phyloP scores from a whole-genome alignment of 768 basidiomycete genomes.

The Mrakia blollopis region DNA sequence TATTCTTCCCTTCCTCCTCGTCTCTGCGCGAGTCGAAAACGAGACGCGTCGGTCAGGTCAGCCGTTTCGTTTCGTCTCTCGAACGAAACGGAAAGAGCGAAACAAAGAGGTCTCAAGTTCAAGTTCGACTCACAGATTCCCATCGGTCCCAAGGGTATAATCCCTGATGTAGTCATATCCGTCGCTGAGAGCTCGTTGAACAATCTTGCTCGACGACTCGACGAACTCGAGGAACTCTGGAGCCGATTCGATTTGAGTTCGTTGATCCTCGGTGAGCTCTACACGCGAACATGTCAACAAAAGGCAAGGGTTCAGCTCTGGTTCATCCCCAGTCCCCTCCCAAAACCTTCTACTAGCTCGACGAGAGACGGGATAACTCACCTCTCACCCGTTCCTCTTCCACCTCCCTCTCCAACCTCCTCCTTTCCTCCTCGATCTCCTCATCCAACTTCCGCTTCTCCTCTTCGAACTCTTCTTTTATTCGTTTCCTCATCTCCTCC shows the following conservation, averaged over 20 bases:
- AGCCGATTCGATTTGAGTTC: conserved; percentile 70
- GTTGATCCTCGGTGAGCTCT: conserved; percentile 86
- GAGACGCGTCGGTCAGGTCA: not conserved
- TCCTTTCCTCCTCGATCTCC: conserved; percentile 72
- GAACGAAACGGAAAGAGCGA: no score
- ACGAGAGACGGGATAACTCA: no score
- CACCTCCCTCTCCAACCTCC: conserved; percentile 75
- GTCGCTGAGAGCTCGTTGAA: conserved; percentile 90
- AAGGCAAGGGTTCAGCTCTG: not conserved
- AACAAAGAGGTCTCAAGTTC: no score
- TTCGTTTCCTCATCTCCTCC: conserved; percentile 68
- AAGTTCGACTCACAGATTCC: conserved; percentile 60
- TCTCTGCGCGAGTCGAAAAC: conserved; percentile 53
- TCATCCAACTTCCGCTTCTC: conserved; percentile 61
- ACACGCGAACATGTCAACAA: not conserved
- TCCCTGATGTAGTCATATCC: conserved; percentile 95
- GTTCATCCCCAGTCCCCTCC: no score
- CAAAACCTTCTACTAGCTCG: no score
- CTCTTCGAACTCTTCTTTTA: conserved; percentile 63
- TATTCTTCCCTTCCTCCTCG: conserved; percentile 80
- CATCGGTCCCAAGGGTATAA: conserved; percentile 84
- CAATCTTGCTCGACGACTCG: conserved; percentile 87
- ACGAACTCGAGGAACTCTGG: conserved; percentile 92
- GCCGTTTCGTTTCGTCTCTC: not conserved
- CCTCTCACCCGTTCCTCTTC: conserved; percentile 32